These are phyloP conservation scores for Penicillium canescens DNA, from an alignment of 495 filamentous ascomycete species.

Conservation along the genomic window DNA sequence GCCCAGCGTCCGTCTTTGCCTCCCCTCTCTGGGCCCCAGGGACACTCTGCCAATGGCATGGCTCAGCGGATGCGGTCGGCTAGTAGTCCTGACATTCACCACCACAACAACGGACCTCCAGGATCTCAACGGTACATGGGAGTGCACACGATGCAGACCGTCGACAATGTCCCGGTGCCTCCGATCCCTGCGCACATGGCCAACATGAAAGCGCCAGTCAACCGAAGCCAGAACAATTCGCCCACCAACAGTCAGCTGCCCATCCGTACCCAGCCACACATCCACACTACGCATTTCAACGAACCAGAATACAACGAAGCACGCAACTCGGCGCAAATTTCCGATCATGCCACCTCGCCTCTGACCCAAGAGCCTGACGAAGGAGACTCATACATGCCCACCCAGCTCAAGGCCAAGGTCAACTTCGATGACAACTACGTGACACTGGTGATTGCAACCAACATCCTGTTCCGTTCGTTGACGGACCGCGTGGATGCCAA, in stretches of 20 bases:
- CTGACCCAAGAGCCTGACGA: slow-evolving; percentile 35
- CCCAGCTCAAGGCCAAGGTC: slow-evolving; percentile 91
- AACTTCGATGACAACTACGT: slow-evolving; percentile 81
- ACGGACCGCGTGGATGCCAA: slow-evolving; percentile 98
- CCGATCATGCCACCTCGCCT: slow-evolving; percentile 41
- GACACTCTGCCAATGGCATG: slow-evolving; percentile 53
- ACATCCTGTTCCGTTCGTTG: slow-evolving; percentile 87
- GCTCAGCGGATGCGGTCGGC: slow-evolving; percentile 65
- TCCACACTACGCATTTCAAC: slow-evolving; percentile 36
- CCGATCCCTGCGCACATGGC: slow-evolving; percentile 63
- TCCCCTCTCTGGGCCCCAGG: slow-evolving; percentile 61
- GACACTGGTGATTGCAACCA: slow-evolving; percentile 88
- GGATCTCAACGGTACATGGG: slow-evolving; percentile 51
- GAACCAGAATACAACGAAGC: slow-evolving; percentile 40
- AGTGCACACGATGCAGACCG: slow-evolving; percentile 62
- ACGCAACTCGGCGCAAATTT: slow-evolving; percentile 25
- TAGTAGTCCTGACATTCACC: slow-evolving; percentile 68
- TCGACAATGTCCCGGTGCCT: slow-evolving; percentile 66
- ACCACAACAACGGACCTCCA: slow-evolving; percentile 39
- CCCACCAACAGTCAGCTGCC: slow-evolving; percentile 54
- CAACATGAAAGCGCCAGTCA: slow-evolving; percentile 59
- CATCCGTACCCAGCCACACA: slow-evolving; percentile 40
- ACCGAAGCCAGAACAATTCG: slow-evolving; percentile 67
- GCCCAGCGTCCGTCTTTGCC: slow-evolving; percentile 81
- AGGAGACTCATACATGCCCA: slow-evolving; percentile 45